Base-by-base conservation (phyloP, 495 filamentous ascomycete species). In the Talaromyces wortmannii region DNA sequence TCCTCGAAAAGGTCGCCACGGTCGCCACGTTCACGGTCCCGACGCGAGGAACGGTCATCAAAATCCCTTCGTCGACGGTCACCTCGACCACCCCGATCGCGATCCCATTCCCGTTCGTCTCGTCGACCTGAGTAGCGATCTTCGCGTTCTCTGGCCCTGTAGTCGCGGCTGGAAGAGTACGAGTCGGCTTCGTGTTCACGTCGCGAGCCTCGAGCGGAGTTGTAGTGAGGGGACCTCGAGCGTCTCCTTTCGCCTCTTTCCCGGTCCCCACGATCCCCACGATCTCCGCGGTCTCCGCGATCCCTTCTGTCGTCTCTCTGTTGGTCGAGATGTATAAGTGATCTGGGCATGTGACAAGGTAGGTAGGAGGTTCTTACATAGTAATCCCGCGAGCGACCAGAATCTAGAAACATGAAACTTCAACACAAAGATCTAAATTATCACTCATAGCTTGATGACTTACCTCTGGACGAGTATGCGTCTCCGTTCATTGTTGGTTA, bases 101-200 rank as follows among this genome's bases (percentile, higher is more conserved):
- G 81, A 59, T 90, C 86, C 85, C 83, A 88, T 52, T 84, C 86
- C 51, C 86, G 73, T 29, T 85, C 83, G 45, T 79, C 80, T 47
- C 74, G 72, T 15, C 85, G 81, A 29, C 80, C 81, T 15, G 83
- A 82, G 64, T 95, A 95, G 60, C 90, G 80, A 53, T 95, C 91
- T 65, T 96, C 91, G 45, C 91, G 86, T 76, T 96, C 91, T 36
- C 91, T 80, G 63, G 92, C 91, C 68, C 91, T 82, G 69, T 94
- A 92, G 74, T 87, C 90, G 50, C 91, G 85, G 67, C 90, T 95
- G 7, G 88, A 88, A 7, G 90, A 92, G 72, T 97, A 97, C 8
- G 88, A 83, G 65, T 97, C 91, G 66, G 83, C 79, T 61, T 95
- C 91, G 59, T 80, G 79, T 46, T 89, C 85, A 49, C 82, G 78